A percentile compares a stretch with the other conserved stretches of the same genome.
Evolutionary conservation across 306 rosid species (phyloP).

Genomic region (Betula pendula): DNA sequence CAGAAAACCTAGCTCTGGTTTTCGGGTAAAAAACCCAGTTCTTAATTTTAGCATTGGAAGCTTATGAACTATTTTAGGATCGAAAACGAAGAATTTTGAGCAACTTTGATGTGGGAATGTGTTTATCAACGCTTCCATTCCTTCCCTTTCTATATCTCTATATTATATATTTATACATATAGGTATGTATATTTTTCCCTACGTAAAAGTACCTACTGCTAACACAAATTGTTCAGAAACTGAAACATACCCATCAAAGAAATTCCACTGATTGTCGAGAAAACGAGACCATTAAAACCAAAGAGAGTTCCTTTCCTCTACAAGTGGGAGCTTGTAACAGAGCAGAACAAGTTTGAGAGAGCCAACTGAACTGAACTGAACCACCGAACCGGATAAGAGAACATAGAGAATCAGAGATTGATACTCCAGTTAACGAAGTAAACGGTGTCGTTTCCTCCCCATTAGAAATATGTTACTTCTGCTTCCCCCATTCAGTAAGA

Average conservation of each 20-base stretch:
- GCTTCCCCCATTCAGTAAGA: background rate
- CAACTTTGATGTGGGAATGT: conserved; percentile 49
- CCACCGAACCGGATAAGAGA: background rate
- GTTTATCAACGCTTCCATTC: conserved; percentile 59
- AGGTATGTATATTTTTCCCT: no score
- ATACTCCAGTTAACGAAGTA: background rate
- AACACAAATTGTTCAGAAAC: background rate
- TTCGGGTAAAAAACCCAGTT: conserved; percentile 31
- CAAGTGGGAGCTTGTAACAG: background rate
- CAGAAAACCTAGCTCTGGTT: conserved; percentile 15
- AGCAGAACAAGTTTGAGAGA: background rate
- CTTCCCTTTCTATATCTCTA: background rate
- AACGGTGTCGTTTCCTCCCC: background rate
- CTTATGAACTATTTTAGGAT: conserved; percentile 31
- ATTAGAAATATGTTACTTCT: background rate
- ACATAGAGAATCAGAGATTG: background rate
- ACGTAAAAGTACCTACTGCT: no score
- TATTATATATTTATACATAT: no score
- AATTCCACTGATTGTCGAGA: background rate
- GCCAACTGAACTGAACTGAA: background rate
- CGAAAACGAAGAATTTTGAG: conserved; percentile 47
- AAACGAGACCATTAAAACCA: background rate
- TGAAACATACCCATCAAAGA: conserved; percentile 2
- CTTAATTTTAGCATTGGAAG: conserved; percentile 29
- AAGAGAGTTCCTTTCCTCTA: background rate